Evolutionary conservation across 2,329 filamentous ascomycete genomes (phyloP).

Genomic region (Diaporthe longicolla): DNA sequence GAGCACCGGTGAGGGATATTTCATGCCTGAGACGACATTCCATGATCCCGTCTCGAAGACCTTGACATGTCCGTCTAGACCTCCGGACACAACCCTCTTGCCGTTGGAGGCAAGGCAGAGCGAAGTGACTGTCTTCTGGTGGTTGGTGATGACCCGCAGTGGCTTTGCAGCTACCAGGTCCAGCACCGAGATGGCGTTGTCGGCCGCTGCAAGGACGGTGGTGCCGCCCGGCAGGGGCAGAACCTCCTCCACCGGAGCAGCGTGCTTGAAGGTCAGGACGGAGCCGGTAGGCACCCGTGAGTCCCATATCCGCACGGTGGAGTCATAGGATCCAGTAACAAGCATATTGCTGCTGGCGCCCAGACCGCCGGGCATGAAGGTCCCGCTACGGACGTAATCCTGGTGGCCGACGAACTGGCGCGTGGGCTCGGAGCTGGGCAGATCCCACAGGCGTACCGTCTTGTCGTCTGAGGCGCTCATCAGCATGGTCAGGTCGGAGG

Average conservation of each 20-base stretch:
- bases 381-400: slow-evolving; percentile 91
- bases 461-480: slow-evolving; percentile 94
- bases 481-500: slow-evolving; percentile 85
- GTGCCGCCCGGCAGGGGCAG: slow-evolving; percentile 89
- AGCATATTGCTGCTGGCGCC: slow-evolving; percentile 79
- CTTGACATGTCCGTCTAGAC: slow-evolving; percentile 95
- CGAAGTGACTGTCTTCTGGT: slow-evolving; percentile 97
- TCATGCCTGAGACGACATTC: slow-evolving; percentile 96
- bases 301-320: slow-evolving; percentile 95
- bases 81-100: slow-evolving; percentile 86
- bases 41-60: slow-evolving; percentile 94
- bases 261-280: slow-evolving; percentile 95
- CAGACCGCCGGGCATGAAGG: slow-evolving; percentile 81
- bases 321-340: slow-evolving; percentile 93
- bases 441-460: slow-evolving; percentile 94
- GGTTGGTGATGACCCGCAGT: slow-evolving; percentile 88
- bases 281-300: slow-evolving; percentile 76
- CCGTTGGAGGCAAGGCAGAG: slow-evolving; percentile 86
- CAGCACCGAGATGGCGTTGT: slow-evolving; percentile 89
- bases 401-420: slow-evolving; percentile 87
- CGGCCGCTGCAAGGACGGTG: slow-evolving; percentile 86
- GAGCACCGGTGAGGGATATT: slow-evolving; percentile 93
- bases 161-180: slow-evolving; percentile 94
- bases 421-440: slow-evolving; percentile 83
- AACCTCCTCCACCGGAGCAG: slow-evolving; percentile 90